Percentiles rank a stretch among this genome's conserved stretches.
Conservation (phyloP, 805 yeast species). For the Sugiyamaella valdiviana region DNA sequence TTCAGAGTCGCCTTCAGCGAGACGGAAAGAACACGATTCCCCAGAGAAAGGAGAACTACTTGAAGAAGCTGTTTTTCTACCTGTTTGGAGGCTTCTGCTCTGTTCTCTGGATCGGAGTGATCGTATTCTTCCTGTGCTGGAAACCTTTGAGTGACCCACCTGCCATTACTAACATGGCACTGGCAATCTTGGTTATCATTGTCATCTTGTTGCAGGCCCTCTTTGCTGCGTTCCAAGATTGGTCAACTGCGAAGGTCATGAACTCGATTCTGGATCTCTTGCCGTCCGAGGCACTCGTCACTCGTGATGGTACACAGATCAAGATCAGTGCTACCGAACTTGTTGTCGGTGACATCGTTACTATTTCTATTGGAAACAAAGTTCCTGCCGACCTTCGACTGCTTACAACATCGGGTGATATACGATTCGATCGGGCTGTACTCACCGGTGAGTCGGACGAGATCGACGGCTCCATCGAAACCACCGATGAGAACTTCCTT, state of each 20-base stretch:
- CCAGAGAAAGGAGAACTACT: conserved; percentile 9
- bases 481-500: conserved; percentile 27
- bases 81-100: conserved; percentile 47
- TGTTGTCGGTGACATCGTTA: conserved; percentile 43
- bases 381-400: conserved; percentile 46
- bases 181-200: conserved; percentile 38
- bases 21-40: conserved; percentile 14
- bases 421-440: conserved; percentile 42
- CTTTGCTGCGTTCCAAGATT: conserved; percentile 44
- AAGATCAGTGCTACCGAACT: conserved; percentile 31
- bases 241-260: conserved; percentile 43
- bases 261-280: conserved; percentile 41
- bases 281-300: conserved; percentile 31
- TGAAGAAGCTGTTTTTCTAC: conserved; percentile 35
- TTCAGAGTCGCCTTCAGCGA: conserved; percentile 3
- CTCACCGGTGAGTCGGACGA: conserved; percentile 47
- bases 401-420: conserved; percentile 33
- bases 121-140: conserved; percentile 41
- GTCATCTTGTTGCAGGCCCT: conserved; percentile 40
- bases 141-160: conserved; percentile 45
- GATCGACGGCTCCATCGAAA: conserved; percentile 16
- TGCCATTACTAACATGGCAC: conserved; percentile 36
- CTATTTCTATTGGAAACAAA: conserved; percentile 36
- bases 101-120: conserved; percentile 38
- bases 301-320: conserved; percentile 32